Evolutionary conservation across 495 filamentous ascomycete genomes (phyloP), one percentile per base, ranked within the genome.

Genomic region (Aspergillus egyptiacus): DNA sequence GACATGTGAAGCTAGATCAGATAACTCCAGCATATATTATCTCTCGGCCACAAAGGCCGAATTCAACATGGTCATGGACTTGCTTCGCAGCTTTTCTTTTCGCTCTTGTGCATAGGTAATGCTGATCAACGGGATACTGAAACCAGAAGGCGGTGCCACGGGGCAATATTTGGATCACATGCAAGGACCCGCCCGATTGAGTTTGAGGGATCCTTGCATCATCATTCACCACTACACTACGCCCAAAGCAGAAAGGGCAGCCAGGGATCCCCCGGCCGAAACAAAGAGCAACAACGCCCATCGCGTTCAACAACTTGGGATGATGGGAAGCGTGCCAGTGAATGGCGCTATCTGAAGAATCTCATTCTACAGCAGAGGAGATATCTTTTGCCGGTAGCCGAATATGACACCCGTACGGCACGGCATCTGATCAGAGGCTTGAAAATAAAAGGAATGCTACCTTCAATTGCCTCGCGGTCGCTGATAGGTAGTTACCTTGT

Each of bases 131-230:
- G 3, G 27, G 13, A 41, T 28, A 19, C 27, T 65, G 13, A 44
- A 54, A 25, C 40, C 18, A 34, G 46, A 23, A 48, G 46, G 46
- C 46, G 35, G 46, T 48, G 17, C 4, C 9, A n/a, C 34, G 45
- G 23, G 45, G 30, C 23, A 48, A 19, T 22, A 39, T 38, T 31
- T 23, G 22, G 35, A 51, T 51, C 48, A 51, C 48, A 51, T 51
- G 48, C 48, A 24, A 44, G 39, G n/a, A n/a, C 32, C 39, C 48
- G 32, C 32, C 10, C 39, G 48, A 51, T 51, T 51, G 48, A 51
- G 48, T 51, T 51, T 51, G 32, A 34, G 18, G 32, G 32, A 34
- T 34, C 4, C 9, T 27, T 4, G 5, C 24, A 27, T 31, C 10
- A 31, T n/a, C n/a, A n/a, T n/a, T n/a, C n/a, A n/a, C n/a, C 32